These are phyloP conservation scores for Symbiodinium natans DNA, from an alignment of 73 alveolate genomes.

Conservation along the genomic window DNA sequence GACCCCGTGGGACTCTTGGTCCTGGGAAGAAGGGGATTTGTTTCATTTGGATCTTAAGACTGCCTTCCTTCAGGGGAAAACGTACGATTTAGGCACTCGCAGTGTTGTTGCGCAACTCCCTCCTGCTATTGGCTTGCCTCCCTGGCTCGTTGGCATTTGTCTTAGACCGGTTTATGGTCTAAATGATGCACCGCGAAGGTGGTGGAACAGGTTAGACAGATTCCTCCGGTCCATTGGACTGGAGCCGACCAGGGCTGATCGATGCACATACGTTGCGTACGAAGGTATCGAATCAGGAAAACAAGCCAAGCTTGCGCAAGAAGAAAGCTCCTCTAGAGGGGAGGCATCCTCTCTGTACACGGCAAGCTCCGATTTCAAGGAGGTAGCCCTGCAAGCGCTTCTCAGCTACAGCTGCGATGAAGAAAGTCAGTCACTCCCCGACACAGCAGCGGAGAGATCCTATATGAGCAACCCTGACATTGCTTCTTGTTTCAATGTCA, in stretches of 20 bases:
- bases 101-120: background rate
- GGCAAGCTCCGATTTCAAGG: background rate
- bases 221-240: background rate
- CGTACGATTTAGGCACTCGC: background rate
- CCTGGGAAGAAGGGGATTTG: too few relatives aligned
- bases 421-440: background rate
- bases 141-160: background rate
- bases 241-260: constrained; percentile 38
- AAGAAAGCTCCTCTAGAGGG: background rate
- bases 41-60: constrained; percentile 34
- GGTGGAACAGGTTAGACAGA: constrained; percentile 21
- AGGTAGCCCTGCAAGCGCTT: too few relatives aligned
- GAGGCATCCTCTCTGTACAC: background rate
- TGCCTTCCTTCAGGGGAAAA: constrained; percentile 43
- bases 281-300: background rate
- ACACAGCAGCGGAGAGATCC: background rate
- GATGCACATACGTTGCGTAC: constrained; percentile 35
- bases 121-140: constrained; percentile 28
- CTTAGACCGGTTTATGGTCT: constrained; percentile 8
- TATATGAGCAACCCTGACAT: background rate
- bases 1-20: too few relatives aligned
- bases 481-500: background rate
- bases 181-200: constrained; percentile 23
- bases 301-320: background rate
- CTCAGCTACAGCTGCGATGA: too few relatives aligned